Evolutionary conservation across 1,284 basidiomycete species (phyloP).

Genomic region (Ganoderma lucidum): DNA sequence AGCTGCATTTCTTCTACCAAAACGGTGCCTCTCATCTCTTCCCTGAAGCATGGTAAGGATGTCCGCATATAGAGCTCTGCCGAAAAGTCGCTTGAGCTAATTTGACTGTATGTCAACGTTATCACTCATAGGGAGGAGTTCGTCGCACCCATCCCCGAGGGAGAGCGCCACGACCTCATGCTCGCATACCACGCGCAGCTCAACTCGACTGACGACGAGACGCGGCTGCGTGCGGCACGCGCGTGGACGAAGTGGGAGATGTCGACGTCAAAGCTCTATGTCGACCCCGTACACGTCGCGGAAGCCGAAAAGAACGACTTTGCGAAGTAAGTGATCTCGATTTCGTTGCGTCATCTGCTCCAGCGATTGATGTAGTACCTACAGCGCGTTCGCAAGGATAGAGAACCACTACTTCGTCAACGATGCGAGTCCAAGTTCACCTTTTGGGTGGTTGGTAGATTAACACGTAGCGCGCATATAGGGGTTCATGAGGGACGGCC

Average conservation of each 20-base stretch:
- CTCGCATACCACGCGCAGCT: conserved; percentile 87
- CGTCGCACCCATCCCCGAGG: conserved; percentile 81
- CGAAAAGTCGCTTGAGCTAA: conserved; percentile 1
- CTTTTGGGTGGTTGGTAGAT: conserved; percentile 1
- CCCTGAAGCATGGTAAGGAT: conserved; percentile 83
- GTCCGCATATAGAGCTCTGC: neutral
- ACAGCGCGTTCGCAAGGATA: conserved; percentile 87
- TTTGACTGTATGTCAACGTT: neutral
- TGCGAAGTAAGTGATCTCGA: conserved; percentile 64
- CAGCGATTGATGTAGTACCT: neutral
- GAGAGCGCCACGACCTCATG: conserved; percentile 83
- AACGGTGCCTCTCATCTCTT: conserved; percentile 83
- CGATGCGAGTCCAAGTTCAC: conserved; percentile 51
- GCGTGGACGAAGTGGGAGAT: conserved; percentile 96
- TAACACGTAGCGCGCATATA: conserved; percentile 32
- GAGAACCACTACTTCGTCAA: conserved; percentile 95
- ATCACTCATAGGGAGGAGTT: conserved; percentile 73
- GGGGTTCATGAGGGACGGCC: conserved; percentile 93
- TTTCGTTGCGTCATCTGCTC: neutral
- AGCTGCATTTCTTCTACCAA: conserved; percentile 95
- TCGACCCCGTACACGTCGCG: conserved; percentile 76
- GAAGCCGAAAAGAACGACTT: conserved; percentile 78
- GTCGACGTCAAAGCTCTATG: conserved; percentile 78
- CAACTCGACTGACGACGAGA: conserved; percentile 77
- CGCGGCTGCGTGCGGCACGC: conserved; percentile 76